These are phyloP conservation scores for Rhododendron kiyosumense DNA, from an alignment of 148 eudicot species.

Conservation along the genomic window DNA sequence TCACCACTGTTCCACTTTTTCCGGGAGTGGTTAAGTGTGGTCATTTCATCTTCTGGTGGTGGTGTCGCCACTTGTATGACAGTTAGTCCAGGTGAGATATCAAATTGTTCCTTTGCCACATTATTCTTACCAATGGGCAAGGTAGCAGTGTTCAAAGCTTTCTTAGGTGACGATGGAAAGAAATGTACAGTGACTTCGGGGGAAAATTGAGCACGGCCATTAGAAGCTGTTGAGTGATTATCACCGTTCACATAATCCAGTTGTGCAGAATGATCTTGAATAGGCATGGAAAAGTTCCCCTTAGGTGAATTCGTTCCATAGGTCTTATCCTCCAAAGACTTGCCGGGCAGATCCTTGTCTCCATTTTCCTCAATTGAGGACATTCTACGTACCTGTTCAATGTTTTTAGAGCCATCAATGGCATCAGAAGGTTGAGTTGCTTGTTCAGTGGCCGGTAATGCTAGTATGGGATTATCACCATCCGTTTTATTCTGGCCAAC, in stretches of 20 bases:
- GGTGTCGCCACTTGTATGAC: conserved; percentile 49
- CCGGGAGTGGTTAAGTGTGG: conserved; percentile 25
- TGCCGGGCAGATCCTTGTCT: conserved; percentile 7
- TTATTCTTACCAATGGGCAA: conserved; percentile 13
- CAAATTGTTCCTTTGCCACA: conserved; percentile 10
- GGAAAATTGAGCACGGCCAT: conserved; percentile 16
- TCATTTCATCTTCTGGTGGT: conserved; percentile 26
- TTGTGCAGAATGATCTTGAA: conserved; percentile 17
- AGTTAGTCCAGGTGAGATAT: conserved; percentile 33
- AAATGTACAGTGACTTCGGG: conserved; percentile 19
- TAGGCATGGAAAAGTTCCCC: conserved; percentile 2
- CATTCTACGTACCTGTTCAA: conserved; percentile 39
- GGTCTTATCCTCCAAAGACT: conserved; percentile 18
- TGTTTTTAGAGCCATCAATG: conserved; percentile 25
- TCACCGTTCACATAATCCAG: conserved; percentile 14
- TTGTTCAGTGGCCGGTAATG: conserved; percentile 9
- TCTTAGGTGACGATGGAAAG: conserved; percentile 26
- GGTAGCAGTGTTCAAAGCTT: conserved; percentile 11
- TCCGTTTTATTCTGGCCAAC: conserved; percentile 18
- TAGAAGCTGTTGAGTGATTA: conserved; percentile 11
- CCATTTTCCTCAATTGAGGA: conserved; percentile 32
- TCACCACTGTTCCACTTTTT: conserved; percentile 64
- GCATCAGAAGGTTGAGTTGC: conserved; percentile 13
- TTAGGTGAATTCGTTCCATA: not conserved
- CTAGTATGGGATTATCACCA: conserved; percentile 3